phyloP scores from a whole-genome alignment of 805 yeast species.

The Nakazawaea laoshanensis region DNA sequence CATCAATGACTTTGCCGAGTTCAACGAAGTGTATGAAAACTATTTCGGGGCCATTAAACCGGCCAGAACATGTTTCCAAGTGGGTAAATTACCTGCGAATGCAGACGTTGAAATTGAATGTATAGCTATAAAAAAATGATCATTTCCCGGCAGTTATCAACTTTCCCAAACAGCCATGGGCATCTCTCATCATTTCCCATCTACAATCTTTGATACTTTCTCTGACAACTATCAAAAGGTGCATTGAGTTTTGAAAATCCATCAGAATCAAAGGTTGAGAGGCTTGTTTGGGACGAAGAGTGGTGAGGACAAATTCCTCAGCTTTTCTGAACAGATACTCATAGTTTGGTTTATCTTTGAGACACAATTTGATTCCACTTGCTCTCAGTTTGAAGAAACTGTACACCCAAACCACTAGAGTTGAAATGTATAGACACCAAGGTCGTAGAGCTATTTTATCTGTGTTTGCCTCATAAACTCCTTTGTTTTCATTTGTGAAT shows the following conservation, averaged over 20 bases:
- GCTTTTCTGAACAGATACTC: constrained; percentile 3
- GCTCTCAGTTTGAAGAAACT: constrained; percentile 11
- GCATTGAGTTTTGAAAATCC: constrained; percentile 8
- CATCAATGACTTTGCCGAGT: constrained; percentile 35
- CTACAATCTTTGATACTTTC: constrained; percentile 14
- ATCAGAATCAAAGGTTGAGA: constrained; percentile 10
- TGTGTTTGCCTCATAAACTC: constrained; percentile 9
- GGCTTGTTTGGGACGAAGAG: constrained; percentile 7
- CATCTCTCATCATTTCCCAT: constrained; percentile 19
- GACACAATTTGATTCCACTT: not conserved
- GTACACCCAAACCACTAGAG: constrained; percentile 17
- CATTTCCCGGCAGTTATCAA: constrained; percentile 3
- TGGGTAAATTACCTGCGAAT: constrained; percentile 38
- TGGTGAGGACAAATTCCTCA: constrained; percentile 10
- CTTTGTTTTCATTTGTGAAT: constrained; percentile 10
- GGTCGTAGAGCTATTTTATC: constrained; percentile 19
- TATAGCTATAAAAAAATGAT: constrained; percentile 27
- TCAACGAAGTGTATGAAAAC: constrained; percentile 34
- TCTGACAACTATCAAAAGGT: constrained; percentile 14
- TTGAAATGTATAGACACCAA: constrained; percentile 18
- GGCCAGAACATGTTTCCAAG: constrained; percentile 42
- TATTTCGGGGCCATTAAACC: constrained; percentile 37
- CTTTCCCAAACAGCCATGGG: constrained; percentile 15
- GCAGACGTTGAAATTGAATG: constrained; percentile 38
- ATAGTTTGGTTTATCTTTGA: constrained; percentile 5